Percentiles rank a stretch among this genome's conserved stretches.
phyloP scores from a whole-genome alignment of 73 alveolate species.

The Durusdinium trenchii region DNA sequence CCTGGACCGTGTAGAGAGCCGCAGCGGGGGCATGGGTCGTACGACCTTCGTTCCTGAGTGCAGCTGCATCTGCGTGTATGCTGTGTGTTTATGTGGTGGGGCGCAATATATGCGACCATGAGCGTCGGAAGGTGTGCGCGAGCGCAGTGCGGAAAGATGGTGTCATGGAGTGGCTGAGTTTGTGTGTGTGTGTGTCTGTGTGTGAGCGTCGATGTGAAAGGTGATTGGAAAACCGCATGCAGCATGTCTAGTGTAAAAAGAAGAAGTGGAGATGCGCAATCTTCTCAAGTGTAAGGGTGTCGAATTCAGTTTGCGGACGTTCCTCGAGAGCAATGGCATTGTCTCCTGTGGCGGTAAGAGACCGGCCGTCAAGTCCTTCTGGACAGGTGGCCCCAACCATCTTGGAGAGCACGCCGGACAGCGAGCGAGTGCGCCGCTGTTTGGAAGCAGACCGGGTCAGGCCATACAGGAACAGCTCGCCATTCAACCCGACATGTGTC shows the following conservation, averaged over 20 bases:
- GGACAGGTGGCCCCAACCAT: background rate
- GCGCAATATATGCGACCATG: background rate
- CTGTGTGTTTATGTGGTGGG: background rate
- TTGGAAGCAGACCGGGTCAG: background rate
- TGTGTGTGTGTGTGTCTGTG: background rate
- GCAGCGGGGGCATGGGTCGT: too few relatives aligned
- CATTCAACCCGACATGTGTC: background rate
- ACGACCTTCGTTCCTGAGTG: background rate
- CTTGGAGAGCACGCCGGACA: background rate
- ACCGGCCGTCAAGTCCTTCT: background rate
- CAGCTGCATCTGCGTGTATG: background rate
- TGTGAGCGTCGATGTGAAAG: background rate
- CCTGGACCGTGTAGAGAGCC: too few relatives aligned
- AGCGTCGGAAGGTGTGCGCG: too few relatives aligned
- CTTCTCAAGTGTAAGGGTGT: background rate
- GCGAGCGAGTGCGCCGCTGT: constrained; percentile 32
- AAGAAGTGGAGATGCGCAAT: background rate
- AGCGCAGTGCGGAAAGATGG: too few relatives aligned
- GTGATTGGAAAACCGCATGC: background rate
- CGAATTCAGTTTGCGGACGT: background rate
- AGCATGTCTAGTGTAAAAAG: background rate
- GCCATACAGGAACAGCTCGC: background rate
- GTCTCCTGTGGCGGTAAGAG: background rate
- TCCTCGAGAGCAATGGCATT: background rate
- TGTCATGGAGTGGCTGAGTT: background rate